phyloP scores from a whole-genome alignment of 2,329 filamentous ascomycete genomes.

The Fusarium humuli region DNA sequence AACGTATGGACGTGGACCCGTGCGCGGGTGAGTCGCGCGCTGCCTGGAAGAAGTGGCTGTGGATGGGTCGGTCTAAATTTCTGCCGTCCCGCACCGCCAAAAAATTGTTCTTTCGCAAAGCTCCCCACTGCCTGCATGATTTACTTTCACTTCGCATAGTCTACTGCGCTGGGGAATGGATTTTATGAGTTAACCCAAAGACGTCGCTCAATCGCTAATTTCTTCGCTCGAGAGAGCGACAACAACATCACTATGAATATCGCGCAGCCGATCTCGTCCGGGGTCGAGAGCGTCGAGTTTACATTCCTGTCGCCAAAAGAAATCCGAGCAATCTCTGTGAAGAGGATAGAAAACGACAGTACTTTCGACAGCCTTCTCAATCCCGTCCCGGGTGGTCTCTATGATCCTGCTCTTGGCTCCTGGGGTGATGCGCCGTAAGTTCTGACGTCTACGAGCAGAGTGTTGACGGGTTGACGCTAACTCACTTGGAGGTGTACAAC shows the following conservation, averaged over 20 bases:
- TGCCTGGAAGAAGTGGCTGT: background rate
- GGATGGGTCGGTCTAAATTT: slow-evolving; percentile 48
- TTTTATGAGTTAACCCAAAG: slow-evolving; percentile 38
- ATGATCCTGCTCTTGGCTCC: slow-evolving; percentile 90
- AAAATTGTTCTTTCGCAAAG: slow-evolving; percentile 51
- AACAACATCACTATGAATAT: slow-evolving; percentile 68
- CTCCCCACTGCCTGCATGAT: slow-evolving; percentile 39
- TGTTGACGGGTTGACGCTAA: slow-evolving; percentile 17
- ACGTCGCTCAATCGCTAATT: slow-evolving; percentile 42
- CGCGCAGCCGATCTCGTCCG: slow-evolving; percentile 84
- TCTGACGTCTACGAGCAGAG: background rate
- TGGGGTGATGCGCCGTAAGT: slow-evolving; percentile 84
- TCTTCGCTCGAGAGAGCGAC: slow-evolving; percentile 30
- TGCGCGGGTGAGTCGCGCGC: slow-evolving; percentile 28
- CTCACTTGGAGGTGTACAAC: slow-evolving; percentile 78
- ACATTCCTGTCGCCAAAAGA: slow-evolving; percentile 84
- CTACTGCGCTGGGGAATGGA: slow-evolving; percentile 39
- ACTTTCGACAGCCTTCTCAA: slow-evolving; percentile 96
- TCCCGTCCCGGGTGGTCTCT: slow-evolving; percentile 89
- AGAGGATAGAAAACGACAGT: slow-evolving; percentile 89
- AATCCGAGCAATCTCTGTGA: slow-evolving; percentile 90
- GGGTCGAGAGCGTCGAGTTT: slow-evolving; percentile 90
- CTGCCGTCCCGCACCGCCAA: slow-evolving; percentile 61
- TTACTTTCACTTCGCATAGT: slow-evolving; percentile 33
- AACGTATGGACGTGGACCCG: slow-evolving; percentile 6